Evolutionary conservation across 257 asterid genomes (phyloP).

Genomic region (Paulownia fortunei): DNA sequence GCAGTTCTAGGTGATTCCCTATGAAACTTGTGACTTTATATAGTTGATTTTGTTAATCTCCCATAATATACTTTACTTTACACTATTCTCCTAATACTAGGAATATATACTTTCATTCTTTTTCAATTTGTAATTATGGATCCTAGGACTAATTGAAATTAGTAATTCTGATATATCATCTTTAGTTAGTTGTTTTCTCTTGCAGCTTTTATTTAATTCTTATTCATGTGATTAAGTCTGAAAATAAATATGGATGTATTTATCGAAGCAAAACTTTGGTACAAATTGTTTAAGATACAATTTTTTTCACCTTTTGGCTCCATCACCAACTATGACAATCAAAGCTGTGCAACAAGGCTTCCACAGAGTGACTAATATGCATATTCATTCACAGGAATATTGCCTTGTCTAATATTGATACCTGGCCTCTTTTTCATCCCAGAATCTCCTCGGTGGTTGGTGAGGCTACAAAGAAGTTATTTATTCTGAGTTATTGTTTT

Average conservation of each 20-base stretch:
- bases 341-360: neutral
- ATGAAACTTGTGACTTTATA: conserved; percentile 1
- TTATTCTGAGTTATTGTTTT: neutral
- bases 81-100: neutral
- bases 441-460: conserved; percentile 97
- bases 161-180: neutral
- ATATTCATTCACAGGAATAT: conserved; percentile 56
- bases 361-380: conserved; percentile 9
- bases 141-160: neutral
- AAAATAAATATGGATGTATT: neutral
- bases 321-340: neutral
- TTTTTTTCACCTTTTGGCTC: neutral
- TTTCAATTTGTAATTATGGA: neutral
- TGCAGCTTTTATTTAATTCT: neutral
- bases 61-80: neutral
- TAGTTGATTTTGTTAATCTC: conserved; percentile 6
- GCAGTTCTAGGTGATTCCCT: conserved; percentile 81
- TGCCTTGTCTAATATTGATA: conserved; percentile 73
- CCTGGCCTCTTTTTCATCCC: conserved; percentile 83
- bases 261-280: neutral
- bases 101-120: neutral
- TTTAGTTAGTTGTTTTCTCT: neutral
- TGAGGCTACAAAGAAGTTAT: conserved; percentile 41
- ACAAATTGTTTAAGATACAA: neutral
- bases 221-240: neutral